phyloP scores from a whole-genome alignment of 1,284 basidiomycete genomes.

The Mycosarcoma mackinlayi region DNA sequence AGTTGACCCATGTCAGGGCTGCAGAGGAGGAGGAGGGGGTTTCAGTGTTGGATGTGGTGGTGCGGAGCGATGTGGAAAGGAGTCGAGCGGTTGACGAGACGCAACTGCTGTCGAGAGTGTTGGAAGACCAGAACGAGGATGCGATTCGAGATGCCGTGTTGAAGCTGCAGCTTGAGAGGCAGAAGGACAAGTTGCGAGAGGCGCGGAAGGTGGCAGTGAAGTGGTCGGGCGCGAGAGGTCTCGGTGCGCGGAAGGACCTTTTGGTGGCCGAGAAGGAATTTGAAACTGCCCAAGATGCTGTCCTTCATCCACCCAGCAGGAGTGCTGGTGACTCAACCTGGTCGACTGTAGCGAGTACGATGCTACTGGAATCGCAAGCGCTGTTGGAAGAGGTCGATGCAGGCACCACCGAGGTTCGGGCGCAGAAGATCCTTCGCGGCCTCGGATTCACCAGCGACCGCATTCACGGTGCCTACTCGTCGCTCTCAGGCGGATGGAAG shows the following conservation, averaged over 20 bases:
- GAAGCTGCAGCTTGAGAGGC: slow-evolving; percentile 58
- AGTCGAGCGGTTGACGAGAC: slow-evolving; percentile 58
- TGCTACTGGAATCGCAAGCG: slow-evolving; percentile 67
- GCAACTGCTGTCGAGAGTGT: slow-evolving; percentile 59
- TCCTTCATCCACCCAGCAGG: not conserved
- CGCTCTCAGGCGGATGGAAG: slow-evolving; percentile 78
- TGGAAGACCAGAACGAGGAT: slow-evolving; percentile 60
- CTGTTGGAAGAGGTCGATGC: slow-evolving; percentile 68
- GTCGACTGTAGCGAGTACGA: slow-evolving; percentile 61
- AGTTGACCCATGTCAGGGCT: slow-evolving; percentile 67
- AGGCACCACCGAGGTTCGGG: slow-evolving; percentile 73
- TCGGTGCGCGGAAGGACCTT: slow-evolving; percentile 74
- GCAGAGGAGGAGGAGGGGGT: slow-evolving; percentile 19
- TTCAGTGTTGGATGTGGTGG: slow-evolving; percentile 67
- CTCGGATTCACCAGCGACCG: slow-evolving; percentile 75
- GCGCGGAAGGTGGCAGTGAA: slow-evolving; percentile 74
- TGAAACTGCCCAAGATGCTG: slow-evolving; percentile 57
- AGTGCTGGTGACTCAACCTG: slow-evolving; percentile 51
- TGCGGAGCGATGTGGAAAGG: slow-evolving; percentile 68
- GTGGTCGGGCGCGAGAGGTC: slow-evolving; percentile 75
- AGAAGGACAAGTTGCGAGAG: slow-evolving; percentile 70
- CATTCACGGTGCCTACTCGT: slow-evolving; percentile 71
- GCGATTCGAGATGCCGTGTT: slow-evolving; percentile 57
- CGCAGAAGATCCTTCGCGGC: slow-evolving; percentile 74
- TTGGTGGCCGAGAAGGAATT: slow-evolving; percentile 68